phyloP scores from a whole-genome alignment of 768 basidiomycete genomes.

The Kwoniella sp. region DNA sequence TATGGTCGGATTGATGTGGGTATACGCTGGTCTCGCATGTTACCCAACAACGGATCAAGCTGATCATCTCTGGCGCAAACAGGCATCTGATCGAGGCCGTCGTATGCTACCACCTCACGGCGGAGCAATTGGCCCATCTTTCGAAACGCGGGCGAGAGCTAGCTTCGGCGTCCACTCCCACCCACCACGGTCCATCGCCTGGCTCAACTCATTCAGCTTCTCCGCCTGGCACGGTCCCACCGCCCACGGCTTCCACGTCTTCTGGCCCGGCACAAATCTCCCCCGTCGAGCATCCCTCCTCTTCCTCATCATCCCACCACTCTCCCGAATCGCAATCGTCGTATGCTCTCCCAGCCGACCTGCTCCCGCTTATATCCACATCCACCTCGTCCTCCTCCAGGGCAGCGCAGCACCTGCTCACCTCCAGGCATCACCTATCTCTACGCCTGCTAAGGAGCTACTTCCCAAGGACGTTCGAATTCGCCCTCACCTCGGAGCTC shows the following conservation, averaged over 20 bases:
- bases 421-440: slow-evolving; percentile 32
- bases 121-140: slow-evolving; percentile 28
- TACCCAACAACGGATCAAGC: background rate
- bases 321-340: slow-evolving; percentile 7
- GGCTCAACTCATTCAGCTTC: slow-evolving; percentile 14
- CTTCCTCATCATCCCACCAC: slow-evolving; percentile 10
- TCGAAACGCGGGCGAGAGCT: slow-evolving; percentile 11
- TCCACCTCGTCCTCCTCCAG: slow-evolving; percentile 17
- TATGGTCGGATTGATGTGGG: slow-evolving; percentile 45
- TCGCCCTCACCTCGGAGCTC: slow-evolving; percentile 30
- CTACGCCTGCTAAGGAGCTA: slow-evolving; percentile 13
- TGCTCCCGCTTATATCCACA: slow-evolving; percentile 23
- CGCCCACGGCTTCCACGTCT: background rate
- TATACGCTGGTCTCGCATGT: background rate
- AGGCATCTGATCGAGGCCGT: slow-evolving; percentile 43
- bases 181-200: slow-evolving; percentile 18
- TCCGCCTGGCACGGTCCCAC: slow-evolving; percentile 8
- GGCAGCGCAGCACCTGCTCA: slow-evolving; percentile 21
- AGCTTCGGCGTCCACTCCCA: slow-evolving; percentile 1
- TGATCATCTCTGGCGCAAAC: too few species aligned
- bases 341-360: slow-evolving; percentile 18
- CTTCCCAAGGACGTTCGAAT: slow-evolving; percentile 34
- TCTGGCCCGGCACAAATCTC: slow-evolving; percentile 14
- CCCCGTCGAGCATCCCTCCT: slow-evolving; percentile 6
- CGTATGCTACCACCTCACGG: slow-evolving; percentile 25